Percentiles rank a stretch among this genome's conserved stretches.
phyloP scores from a whole-genome alignment of 2,329 filamentous ascomycete genomes.

The Diaporthe aspalathi region DNA sequence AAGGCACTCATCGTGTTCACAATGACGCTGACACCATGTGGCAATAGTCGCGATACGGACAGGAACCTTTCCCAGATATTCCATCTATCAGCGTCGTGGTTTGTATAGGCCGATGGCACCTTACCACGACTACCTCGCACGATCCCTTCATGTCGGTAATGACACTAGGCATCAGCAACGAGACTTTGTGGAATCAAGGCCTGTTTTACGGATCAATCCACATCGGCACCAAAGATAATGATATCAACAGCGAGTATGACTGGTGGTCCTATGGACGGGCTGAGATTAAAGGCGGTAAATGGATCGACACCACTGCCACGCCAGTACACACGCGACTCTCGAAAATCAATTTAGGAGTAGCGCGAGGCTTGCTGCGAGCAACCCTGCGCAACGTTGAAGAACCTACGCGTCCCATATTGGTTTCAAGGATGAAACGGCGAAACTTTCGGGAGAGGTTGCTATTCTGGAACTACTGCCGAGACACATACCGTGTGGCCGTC shows the following conservation, averaged over 20 bases:
- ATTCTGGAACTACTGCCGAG: too few species aligned
- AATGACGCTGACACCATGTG: not conserved
- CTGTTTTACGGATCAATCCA: not conserved
- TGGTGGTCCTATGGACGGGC: not conserved
- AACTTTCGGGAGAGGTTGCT: too few species aligned
- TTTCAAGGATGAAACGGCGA: too few species aligned
- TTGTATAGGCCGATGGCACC: slow-evolving; percentile 24
- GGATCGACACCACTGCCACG: not conserved
- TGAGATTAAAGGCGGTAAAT: not conserved
- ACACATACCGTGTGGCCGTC: too few species aligned
- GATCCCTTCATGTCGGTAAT: too few species aligned
- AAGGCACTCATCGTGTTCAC: not conserved
- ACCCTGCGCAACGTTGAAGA: not conserved
- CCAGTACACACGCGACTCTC: not conserved
- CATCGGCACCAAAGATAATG: slow-evolving; percentile 1
- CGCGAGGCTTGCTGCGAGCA: not conserved
- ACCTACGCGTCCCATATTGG: too few species aligned
- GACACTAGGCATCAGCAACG: not conserved
- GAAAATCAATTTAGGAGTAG: accelerated
- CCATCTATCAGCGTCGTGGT: not conserved
- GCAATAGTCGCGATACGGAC: not conserved
- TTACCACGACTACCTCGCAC: too few species aligned
- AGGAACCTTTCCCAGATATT: not conserved
- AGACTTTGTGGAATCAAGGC: slow-evolving; percentile 12
- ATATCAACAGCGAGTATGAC: not conserved